Percentiles rank a stretch among this genome's conserved stretches.
These are phyloP conservation scores for Blastobotrys persicus DNA, from an alignment of 1,139 yeast species.

Conservation along the genomic window DNA sequence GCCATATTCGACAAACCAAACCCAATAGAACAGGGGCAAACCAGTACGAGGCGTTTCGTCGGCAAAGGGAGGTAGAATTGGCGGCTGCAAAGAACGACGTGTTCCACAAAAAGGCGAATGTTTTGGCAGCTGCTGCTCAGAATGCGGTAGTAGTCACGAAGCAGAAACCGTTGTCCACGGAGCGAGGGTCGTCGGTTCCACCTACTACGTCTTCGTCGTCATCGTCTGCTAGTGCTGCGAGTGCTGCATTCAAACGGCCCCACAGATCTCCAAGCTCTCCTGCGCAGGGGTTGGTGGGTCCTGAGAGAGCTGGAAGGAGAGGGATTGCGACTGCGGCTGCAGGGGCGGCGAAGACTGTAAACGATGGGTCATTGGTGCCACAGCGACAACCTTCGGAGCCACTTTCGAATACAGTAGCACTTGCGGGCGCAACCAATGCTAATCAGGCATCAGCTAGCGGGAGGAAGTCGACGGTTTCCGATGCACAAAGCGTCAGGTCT, in stretches of 20 bases:
- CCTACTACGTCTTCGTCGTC: background rate
- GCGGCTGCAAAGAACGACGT: background rate
- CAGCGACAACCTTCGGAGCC: background rate
- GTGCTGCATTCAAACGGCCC: slow-evolving; percentile 5
- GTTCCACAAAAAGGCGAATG: slow-evolving; percentile 2
- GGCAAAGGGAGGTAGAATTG: background rate
- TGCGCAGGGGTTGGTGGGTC: background rate
- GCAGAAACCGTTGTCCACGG: background rate
- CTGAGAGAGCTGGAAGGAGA: background rate
- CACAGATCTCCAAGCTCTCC: background rate
- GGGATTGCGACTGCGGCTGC: slow-evolving; percentile 1
- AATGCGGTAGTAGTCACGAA: background rate
- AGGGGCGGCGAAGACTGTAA: background rate
- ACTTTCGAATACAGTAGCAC: background rate
- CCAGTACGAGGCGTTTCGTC: slow-evolving; percentile 2
- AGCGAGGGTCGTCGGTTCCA: background rate
- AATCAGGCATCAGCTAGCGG: background rate
- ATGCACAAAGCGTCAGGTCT: background rate
- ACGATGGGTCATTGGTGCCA: background rate
- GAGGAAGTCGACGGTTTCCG: background rate
- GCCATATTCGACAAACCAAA: slow-evolving; percentile 1
- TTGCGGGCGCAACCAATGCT: background rate
- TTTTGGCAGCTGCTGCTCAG: slow-evolving; percentile 10
- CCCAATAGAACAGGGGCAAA: slow-evolving; percentile 5
- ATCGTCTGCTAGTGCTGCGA: slow-evolving; percentile 2